Conservation (phyloP, 2,329 filamentous ascomycete species). For the Parafenestella ontariensis region DNA sequence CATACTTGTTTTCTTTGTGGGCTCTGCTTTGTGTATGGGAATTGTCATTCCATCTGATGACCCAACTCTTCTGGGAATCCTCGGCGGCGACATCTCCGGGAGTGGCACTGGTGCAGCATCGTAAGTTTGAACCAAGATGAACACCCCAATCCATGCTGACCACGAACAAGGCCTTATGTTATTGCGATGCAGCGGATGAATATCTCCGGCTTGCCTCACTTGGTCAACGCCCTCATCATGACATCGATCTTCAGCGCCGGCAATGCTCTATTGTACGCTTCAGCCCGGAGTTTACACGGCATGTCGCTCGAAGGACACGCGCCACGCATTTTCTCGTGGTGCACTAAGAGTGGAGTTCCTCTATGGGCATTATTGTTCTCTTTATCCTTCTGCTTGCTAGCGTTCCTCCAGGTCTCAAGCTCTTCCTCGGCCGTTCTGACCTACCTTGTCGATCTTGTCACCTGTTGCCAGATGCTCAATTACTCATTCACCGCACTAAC, state of each 20-base stretch:
- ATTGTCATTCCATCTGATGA: conserved; percentile 65
- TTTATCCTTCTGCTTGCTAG: conserved; percentile 69
- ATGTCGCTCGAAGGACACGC: conserved; percentile 58
- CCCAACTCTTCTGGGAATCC: conserved; percentile 67
- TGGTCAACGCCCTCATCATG: conserved; percentile 61
- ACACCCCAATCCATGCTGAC: no score
- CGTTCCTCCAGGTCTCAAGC: conserved; percentile 73
- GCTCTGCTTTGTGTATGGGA: conserved; percentile 61
- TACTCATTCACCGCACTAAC: conserved; percentile 18
- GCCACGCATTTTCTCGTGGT: conserved; percentile 60
- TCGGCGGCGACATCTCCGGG: conserved; percentile 10
- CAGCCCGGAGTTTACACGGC: conserved; percentile 57
- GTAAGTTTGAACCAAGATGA: no score
- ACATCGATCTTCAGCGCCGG: conserved; percentile 60
- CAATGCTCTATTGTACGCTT: conserved; percentile 53
- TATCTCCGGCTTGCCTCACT: conserved; percentile 59
- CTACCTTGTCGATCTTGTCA: conserved; percentile 55
- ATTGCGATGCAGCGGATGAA: conserved; percentile 64
- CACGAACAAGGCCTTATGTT: conserved; percentile 56
- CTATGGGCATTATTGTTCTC: conserved; percentile 72
- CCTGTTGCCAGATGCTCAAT: conserved; percentile 16
- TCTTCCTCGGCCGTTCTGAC: conserved; percentile 69
- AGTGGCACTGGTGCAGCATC: conserved; percentile 59
- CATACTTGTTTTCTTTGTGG: conserved; percentile 51
- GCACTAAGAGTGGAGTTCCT: conserved; percentile 68